Evolutionary conservation across 192 early-diverging fungal genomes (phyloP).

Genomic region (Gonapodya sp.): DNA sequence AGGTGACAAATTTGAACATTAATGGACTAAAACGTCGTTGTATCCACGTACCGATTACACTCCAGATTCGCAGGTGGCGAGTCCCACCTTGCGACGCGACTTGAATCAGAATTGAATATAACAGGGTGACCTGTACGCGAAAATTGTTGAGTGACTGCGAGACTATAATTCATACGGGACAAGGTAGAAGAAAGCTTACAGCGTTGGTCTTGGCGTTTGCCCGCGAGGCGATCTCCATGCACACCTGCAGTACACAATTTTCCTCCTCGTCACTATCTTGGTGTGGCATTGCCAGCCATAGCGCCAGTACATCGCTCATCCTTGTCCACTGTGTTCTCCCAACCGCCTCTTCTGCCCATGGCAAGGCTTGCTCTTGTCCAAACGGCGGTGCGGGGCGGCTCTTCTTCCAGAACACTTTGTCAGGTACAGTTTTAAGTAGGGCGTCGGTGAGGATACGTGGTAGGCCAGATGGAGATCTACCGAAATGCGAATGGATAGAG

Average conservation of each 20-base stretch:
- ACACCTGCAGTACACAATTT: background rate
- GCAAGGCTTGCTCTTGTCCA: background rate
- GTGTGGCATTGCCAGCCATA: background rate
- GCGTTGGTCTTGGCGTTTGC: background rate
- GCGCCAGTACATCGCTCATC: background rate
- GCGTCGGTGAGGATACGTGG: background rate
- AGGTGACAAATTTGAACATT: background rate
- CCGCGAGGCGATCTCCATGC: background rate
- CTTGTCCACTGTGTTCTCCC: background rate
- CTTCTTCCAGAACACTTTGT: background rate
- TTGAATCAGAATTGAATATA: background rate
- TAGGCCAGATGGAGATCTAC: background rate
- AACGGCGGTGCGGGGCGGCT: background rate
- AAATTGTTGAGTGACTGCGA: background rate
- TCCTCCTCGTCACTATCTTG: background rate
- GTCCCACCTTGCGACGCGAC: background rate
- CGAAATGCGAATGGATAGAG: background rate
- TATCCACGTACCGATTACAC: background rate
- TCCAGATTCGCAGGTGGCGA: background rate
- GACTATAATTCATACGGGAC: background rate
- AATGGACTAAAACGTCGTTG: background rate
- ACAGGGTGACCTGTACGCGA: background rate
- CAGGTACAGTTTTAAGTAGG: background rate
- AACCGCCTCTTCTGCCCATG: background rate
- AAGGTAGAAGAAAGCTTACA: too few relatives aligned